These are phyloP conservation scores for Orychophragmus violaceus DNA, from an alignment of 345 rosid genomes.

Conservation along the genomic window DNA sequence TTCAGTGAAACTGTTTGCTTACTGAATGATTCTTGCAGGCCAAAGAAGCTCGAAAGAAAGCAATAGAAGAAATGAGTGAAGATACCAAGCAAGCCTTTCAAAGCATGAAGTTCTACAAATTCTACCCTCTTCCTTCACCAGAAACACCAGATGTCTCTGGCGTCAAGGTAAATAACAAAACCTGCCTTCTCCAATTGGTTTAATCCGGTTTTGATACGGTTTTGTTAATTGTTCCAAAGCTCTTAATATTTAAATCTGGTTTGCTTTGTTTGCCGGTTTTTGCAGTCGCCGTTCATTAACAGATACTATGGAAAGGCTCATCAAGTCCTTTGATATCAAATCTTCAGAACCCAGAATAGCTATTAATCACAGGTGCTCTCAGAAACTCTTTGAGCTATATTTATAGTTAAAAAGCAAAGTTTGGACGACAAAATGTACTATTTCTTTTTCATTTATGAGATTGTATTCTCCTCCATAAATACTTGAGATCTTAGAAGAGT, in stretches of 20 bases:
- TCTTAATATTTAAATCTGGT: background rate
- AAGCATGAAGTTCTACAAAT: conserved; percentile 82
- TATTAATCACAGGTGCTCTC: conserved; percentile 19
- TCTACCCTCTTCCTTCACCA: conserved; percentile 59
- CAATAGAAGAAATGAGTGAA: conserved; percentile 76
- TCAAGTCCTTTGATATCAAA: conserved; percentile 46
- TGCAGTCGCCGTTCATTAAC: conserved; percentile 80
- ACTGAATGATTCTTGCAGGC: conserved; percentile 43
- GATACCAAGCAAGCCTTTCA: conserved; percentile 59
- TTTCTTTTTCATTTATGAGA: background rate
- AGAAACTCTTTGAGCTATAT: conserved; percentile 25
- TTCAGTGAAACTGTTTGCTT: background rate
- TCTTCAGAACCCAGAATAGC: background rate
- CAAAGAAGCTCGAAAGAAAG: conserved; percentile 75
- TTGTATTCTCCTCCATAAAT: background rate
- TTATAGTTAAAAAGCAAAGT: background rate
- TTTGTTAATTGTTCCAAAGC: background rate
- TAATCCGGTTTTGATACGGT: too few relatives aligned
- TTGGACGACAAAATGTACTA: background rate
- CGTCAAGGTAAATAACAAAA: conserved; percentile 50
- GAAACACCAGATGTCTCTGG: conserved; percentile 46
- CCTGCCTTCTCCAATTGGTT: background rate
- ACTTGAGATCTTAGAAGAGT: background rate
- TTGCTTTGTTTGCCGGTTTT: background rate
- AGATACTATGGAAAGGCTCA: conserved; percentile 91